These are phyloP conservation scores for Pythium chondricola DNA, from an alignment of 352 stramenopile genomes.

Conservation along the genomic window DNA sequence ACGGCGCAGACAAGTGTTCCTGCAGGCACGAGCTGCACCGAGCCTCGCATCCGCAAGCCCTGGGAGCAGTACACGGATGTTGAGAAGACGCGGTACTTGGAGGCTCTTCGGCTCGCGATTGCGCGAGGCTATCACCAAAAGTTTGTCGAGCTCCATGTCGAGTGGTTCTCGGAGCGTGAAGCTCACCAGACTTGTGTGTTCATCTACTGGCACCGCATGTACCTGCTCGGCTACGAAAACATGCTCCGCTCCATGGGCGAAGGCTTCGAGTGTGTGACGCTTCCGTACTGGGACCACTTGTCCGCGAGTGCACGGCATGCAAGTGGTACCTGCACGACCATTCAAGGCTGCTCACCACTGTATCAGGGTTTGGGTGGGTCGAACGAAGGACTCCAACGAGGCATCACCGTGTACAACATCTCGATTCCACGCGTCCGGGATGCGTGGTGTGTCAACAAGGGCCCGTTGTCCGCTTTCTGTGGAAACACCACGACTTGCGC, in stretches of 20 bases:
- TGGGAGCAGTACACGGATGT: slow-evolving; percentile 30
- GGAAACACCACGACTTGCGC: slow-evolving; percentile 12
- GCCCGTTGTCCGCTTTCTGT: slow-evolving; percentile 1
- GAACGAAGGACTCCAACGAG: background rate
- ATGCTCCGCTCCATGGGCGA: slow-evolving; percentile 19
- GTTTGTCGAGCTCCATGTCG: slow-evolving; percentile 23
- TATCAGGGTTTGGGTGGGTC: slow-evolving; percentile 17
- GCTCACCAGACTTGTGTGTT: slow-evolving; percentile 18
- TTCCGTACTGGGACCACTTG: slow-evolving; percentile 25
- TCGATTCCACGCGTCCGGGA: background rate
- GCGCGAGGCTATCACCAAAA: slow-evolving; percentile 19
- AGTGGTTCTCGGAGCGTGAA: slow-evolving; percentile 13
- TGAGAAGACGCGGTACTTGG: slow-evolving; percentile 28
- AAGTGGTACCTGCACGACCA: slow-evolving; percentile 3
- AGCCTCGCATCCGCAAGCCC: slow-evolving; percentile 32
- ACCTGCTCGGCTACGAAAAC: slow-evolving; percentile 23
- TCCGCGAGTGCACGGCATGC: background rate
- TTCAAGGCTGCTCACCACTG: slow-evolving; percentile 17
- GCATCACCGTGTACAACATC: slow-evolving; percentile 2
- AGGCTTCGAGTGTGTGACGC: slow-evolving; percentile 18
- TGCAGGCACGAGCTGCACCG: slow-evolving; percentile 26
- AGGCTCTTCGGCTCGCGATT: slow-evolving; percentile 14
- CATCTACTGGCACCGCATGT: slow-evolving; percentile 28
- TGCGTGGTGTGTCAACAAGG: background rate
- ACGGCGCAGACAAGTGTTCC: slow-evolving; percentile 1